A percentile compares a stretch with the other conserved stretches of the same genome.
Conservation (phyloP, 345 rosid genomes). For the rapeseed (Brassica napus) region Da-Ae NC_063447.1:24678501-24679000, state of each 20-base stretch:
- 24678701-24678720: too few species aligned
- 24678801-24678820: neutral
- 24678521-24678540: neutral
- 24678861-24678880: slow-evolving; percentile 89
- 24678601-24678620: neutral
- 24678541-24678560: neutral
- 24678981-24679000: neutral
- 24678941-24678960: slow-evolving; percentile 75
- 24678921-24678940: slow-evolving; percentile 80
- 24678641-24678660: neutral
- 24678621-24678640: neutral
- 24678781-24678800: neutral
- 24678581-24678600: neutral
- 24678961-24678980: slow-evolving; percentile 57
- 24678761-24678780: neutral
- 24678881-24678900: slow-evolving; percentile 32
- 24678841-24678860: slow-evolving; percentile 63
- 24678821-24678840: neutral
- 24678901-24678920: slow-evolving; percentile 59
- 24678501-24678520: neutral
- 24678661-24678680: too few species aligned
- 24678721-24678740: slow-evolving; percentile 69
- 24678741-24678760: neutral
- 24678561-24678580: neutral
- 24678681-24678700: too few species aligned